Percentiles rank a stretch among this genome's conserved stretches.
Conservation (phyloP, 1,284 basidiomycete species). For the Microbotryum scabiosae region DNA sequence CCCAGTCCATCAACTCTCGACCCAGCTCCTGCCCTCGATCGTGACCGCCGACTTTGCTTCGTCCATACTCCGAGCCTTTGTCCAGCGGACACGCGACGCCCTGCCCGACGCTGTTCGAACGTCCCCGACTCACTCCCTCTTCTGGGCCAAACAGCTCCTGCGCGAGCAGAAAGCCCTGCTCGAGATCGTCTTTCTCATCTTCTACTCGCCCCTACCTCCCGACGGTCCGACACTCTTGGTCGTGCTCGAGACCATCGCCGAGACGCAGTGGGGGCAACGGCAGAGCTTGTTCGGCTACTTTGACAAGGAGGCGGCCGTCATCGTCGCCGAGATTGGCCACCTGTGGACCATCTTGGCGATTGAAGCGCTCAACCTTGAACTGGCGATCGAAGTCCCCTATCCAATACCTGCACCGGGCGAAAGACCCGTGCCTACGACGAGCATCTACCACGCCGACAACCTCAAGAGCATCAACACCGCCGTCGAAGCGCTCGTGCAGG, state of each 20-base stretch:
- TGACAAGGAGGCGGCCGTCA: conserved; percentile 60
- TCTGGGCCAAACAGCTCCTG: conserved; percentile 69
- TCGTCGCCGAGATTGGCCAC: conserved; percentile 58
- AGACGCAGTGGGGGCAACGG: conserved; percentile 55
- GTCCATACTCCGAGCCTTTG: conserved; percentile 49
- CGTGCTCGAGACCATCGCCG: conserved; percentile 58
- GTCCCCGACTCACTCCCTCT: conserved; percentile 55
- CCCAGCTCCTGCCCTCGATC: conserved; percentile 51
- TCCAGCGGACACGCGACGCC: conserved; percentile 47
- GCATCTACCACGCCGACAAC: conserved; percentile 42
- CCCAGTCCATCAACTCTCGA: conserved; percentile 51
- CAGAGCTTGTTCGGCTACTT: conserved; percentile 55
- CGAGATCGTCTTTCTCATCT: conserved; percentile 71
- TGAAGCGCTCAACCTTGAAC: conserved; percentile 71
- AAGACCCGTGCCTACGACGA: conserved; percentile 41
- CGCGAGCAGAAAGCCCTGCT: conserved; percentile 70
- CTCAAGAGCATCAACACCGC: conserved; percentile 51
- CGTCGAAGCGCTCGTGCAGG: conserved; percentile 47
- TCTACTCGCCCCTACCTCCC: conserved; percentile 62
- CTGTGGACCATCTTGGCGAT: conserved; percentile 68
- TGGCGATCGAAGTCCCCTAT: conserved; percentile 46
- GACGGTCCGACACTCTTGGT: conserved; percentile 53
- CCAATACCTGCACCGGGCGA: conserved; percentile 51
- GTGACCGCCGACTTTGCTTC: conserved; percentile 54
- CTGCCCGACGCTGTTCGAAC: conserved; percentile 50